A percentile compares a stretch with the other conserved stretches of the same genome.
Conservation (phyloP, 2,329 filamentous ascomycete species). For the Scytalidium sp. region DNA sequence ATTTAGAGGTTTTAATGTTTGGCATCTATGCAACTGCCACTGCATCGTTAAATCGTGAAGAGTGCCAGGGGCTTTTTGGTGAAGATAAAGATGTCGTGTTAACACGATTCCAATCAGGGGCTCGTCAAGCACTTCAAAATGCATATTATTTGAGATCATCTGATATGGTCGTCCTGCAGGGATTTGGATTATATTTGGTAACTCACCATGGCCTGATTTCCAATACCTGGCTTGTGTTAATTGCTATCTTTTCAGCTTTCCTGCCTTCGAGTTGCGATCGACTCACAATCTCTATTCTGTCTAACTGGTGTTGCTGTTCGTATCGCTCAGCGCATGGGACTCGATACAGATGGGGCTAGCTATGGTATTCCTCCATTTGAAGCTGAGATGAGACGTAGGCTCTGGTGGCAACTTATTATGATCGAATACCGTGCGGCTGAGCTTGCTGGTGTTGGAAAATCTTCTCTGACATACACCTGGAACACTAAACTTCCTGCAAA, state of each 20-base stretch:
- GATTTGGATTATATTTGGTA: constrained; percentile 65
- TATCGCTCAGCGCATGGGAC: constrained; percentile 43
- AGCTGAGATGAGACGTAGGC: constrained; percentile 53
- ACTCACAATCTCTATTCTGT: constrained; percentile 43
- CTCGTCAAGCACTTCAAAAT: constrained; percentile 63
- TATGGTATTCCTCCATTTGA: constrained; percentile 42
- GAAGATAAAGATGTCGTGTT: constrained; percentile 50
- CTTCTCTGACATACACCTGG: constrained; percentile 35
- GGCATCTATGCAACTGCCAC: constrained; percentile 57
- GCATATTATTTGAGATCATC: constrained; percentile 61
- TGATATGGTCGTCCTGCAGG: constrained; percentile 63
- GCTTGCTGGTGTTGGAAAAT: constrained; percentile 45
- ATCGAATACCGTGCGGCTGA: constrained; percentile 53
- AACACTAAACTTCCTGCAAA: constrained; percentile 47
- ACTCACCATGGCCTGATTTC: no score
- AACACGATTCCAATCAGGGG: constrained; percentile 52
- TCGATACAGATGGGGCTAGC: constrained; percentile 39
- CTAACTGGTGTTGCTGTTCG: constrained; percentile 41
- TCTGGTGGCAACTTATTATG: constrained; percentile 58
- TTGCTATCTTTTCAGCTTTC: no score
- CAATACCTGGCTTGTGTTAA: no score
- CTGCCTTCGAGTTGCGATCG: constrained; percentile 24
- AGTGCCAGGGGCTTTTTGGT: constrained; percentile 47
- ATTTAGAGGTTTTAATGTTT: constrained; percentile 67
- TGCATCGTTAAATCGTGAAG: constrained; percentile 53